Percentiles rank a stretch among this genome's conserved stretches.
Evolutionary conservation across 257 asterid species (phyloP).

Genomic region (Linaria vulgaris): DNA sequence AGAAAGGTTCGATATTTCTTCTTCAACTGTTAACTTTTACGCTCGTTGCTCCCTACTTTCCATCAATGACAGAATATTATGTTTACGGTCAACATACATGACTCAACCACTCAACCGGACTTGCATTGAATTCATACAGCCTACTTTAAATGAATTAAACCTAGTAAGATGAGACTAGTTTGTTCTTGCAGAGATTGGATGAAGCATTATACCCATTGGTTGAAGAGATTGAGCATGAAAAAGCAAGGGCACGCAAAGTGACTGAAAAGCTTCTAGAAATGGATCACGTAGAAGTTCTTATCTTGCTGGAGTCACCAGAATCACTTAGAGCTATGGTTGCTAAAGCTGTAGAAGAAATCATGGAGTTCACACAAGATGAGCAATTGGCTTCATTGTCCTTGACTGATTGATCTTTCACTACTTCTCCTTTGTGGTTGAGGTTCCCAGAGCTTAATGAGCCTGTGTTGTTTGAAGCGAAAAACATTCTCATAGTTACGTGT

Average conservation of each 20-base stretch:
- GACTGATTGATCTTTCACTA: constrained; percentile 8
- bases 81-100: no score
- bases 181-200: constrained; percentile 63
- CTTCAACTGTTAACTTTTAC: no score
- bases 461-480: no score
- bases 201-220: constrained; percentile 61
- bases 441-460: no score
- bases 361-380: constrained; percentile 23
- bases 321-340: constrained; percentile 60
- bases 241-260: constrained; percentile 65
- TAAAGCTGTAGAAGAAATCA: constrained; percentile 55
- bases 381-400: constrained; percentile 49
- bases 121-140: no score
- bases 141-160: no score
- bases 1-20: constrained; percentile 45
- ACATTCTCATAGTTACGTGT: no score
- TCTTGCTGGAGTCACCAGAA: constrained; percentile 70
- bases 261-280: constrained; percentile 75
- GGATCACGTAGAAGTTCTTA: constrained; percentile 68
- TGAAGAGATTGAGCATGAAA: constrained; percentile 56
- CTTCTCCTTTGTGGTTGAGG: no score
- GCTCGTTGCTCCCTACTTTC: no score
- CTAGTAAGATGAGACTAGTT: no score
- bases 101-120: no score
- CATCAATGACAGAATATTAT: no score